phyloP scores from a whole-genome alignment of 2,329 filamentous ascomycete genomes.

The Aureobasidium sp. region DNA sequence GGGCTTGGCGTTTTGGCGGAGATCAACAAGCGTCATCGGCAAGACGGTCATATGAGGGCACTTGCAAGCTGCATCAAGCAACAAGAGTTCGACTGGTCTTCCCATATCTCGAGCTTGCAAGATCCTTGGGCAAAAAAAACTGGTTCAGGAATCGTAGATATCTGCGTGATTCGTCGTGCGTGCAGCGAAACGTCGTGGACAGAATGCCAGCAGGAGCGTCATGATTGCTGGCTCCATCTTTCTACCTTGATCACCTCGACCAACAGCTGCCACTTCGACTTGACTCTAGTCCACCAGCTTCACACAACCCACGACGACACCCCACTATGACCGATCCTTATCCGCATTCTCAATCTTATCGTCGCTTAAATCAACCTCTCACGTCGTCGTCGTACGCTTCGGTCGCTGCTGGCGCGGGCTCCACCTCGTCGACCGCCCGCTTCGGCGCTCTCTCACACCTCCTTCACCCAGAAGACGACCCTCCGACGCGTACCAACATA shows the following conservation, averaged over 20 bases:
- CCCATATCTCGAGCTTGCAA: neutral
- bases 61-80: neutral
- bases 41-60: neutral
- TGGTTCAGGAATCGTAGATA: neutral
- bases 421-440: conserved; percentile 26
- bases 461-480: conserved; percentile 23
- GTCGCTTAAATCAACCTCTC: conserved; percentile 26
- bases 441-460: conserved; percentile 49
- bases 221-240: conserved; percentile 5
- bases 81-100: neutral
- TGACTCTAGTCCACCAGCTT: too few relatives aligned
- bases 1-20: neutral
- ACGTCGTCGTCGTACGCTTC: conserved; percentile 52
- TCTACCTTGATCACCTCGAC: conserved; percentile 6
- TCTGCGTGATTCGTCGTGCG: neutral
- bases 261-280: neutral
- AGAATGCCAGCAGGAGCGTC: conserved; percentile 1
- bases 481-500: conserved; percentile 13
- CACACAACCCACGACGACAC: neutral
- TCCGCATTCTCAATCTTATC: conserved; percentile 28
- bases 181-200: neutral
- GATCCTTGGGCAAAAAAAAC: neutral
- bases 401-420: conserved; percentile 41
- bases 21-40: neutral
- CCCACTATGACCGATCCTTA: conserved; percentile 39